Conservation (phyloP, 495 filamentous ascomycete genomes). For the Podospora pseudocomata region DNA sequence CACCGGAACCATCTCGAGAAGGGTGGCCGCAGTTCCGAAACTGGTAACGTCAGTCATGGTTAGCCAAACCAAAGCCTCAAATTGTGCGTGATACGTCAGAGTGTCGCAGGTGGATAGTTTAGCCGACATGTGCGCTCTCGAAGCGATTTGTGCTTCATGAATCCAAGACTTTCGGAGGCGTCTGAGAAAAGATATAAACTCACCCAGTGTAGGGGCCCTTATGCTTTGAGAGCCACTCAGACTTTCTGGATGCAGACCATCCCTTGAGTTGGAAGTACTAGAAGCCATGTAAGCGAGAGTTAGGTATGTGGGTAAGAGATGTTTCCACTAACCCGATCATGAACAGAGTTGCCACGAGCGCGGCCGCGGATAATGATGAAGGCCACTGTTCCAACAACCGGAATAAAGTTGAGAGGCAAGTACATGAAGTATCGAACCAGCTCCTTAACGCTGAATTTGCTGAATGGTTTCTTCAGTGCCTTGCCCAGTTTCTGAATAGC, state of each 20-base stretch:
- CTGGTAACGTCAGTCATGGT: slow-evolving; percentile 41
- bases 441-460: slow-evolving; percentile 59
- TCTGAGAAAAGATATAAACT: slow-evolving; percentile 30
- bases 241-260: slow-evolving; percentile 58
- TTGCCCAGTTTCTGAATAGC: slow-evolving; percentile 70
- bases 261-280: slow-evolving; percentile 88
- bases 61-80: slow-evolving; percentile 13
- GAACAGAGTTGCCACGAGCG: slow-evolving; percentile 33
- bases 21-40: slow-evolving; percentile 70
- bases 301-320: not conserved
- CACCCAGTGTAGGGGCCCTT: slow-evolving; percentile 71
- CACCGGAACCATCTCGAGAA: slow-evolving; percentile 82
- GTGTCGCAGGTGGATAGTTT: not conserved
- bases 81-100: slow-evolving; percentile 9
- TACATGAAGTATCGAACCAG: slow-evolving; percentile 71
- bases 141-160: not conserved
- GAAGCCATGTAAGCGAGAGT: slow-evolving; percentile 1
- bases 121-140: slow-evolving; percentile 1
- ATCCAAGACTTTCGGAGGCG: not conserved
- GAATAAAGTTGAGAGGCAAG: slow-evolving; percentile 89
- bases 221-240: slow-evolving; percentile 62
- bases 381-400: slow-evolving; percentile 75
- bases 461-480: slow-evolving; percentile 64
- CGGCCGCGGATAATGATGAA: slow-evolving; percentile 75
- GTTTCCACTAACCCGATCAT: slow-evolving; percentile 29